A percentile compares a stretch with the other conserved stretches of the same genome.
These are phyloP conservation scores for Gaeumannomyces tritici DNA, from an alignment of 2,329 filamentous ascomycete genomes.

Conservation along the genomic window DNA sequence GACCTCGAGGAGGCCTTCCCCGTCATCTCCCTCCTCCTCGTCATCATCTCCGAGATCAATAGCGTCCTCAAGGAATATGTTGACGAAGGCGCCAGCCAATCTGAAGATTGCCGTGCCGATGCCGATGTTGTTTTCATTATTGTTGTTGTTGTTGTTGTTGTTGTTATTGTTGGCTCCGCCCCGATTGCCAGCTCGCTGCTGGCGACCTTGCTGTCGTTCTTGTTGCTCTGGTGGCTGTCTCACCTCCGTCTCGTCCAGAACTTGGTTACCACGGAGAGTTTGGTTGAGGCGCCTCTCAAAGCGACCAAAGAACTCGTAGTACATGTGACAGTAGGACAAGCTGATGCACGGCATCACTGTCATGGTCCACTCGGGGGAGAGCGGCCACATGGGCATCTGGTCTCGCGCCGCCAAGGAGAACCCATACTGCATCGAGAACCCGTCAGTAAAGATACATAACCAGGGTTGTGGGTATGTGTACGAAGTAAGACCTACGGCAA, in stretches of 20 bases:
- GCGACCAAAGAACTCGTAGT: slow-evolving; percentile 34
- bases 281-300: slow-evolving; percentile 40
- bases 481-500: slow-evolving; percentile 23
- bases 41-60: slow-evolving; percentile 12
- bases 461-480: background rate
- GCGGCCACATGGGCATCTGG: slow-evolving; percentile 41
- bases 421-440: slow-evolving; percentile 30
- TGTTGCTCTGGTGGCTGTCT: background rate
- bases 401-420: slow-evolving; percentile 34
- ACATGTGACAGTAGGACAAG: slow-evolving; percentile 30
- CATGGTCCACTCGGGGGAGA: slow-evolving; percentile 40
- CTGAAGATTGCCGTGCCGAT: slow-evolving; percentile 11
- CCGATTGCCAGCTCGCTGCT: background rate
- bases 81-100: slow-evolving; percentile 13
- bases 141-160: slow-evolving; percentile 7
- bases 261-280: slow-evolving; percentile 27
- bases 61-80: slow-evolving; percentile 8
- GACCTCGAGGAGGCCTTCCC: slow-evolving; percentile 13
- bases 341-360: slow-evolving; percentile 35
- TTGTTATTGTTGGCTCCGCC: slow-evolving; percentile 10
- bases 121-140: slow-evolving; percentile 18
- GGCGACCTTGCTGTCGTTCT: background rate
- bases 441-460: background rate
- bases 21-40: slow-evolving; percentile 27
- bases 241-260: slow-evolving; percentile 11